Evolutionary conservation across 2,329 filamentous ascomycete species (phyloP), one percentile per base, ranked within the genome.

Genomic region (Chrysoporthe austroafricana): DNA sequence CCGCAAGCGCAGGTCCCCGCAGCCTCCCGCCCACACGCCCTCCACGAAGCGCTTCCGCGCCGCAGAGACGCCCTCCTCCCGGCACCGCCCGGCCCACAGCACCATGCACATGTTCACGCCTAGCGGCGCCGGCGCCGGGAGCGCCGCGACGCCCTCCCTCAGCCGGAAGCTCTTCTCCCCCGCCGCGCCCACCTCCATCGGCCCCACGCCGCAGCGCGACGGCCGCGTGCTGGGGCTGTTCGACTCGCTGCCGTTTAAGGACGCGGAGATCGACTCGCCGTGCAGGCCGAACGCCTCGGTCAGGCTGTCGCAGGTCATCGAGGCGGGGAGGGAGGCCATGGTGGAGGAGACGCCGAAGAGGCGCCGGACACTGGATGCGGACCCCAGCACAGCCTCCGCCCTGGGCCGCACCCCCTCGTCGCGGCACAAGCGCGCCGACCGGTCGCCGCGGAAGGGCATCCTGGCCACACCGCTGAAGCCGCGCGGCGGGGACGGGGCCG

Each of bases 201-300:
- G 91, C 2, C 92, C 92, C 1, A 96, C 92, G 14, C 92, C 92
- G 3, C 92, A 95, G 74, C 88, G 89, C 70, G 91, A 95, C 76
- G 92, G 92, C 39, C 87, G 87, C 26, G 89, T 94, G 0, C 82
- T 96, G 2, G 91, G 92, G 4, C 79, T 96, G 21, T 96, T 96
- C 75, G 92, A 95, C 74, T 79, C 91, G 13, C 79, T 93, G 8
- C 80, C 82, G 36, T 83, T 86, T 66, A 80, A 81, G 54, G 81
- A 82, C 32, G 77, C 82, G 34, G 80, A 80, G 43, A 85, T 70
- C 54, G 68, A 68, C 16, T 70, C 84, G 5, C 85, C 86, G 1
- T 84, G 85, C 5, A 84, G 80, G 62, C 82, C 66, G n/a, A 71
- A 73, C 18, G 72, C 69, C 26, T 70, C 79, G 42, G 79, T 79